Evolutionary conservation across 2,329 filamentous ascomycete species (phyloP).

Genomic region (Trichophaea hybrida): DNA sequence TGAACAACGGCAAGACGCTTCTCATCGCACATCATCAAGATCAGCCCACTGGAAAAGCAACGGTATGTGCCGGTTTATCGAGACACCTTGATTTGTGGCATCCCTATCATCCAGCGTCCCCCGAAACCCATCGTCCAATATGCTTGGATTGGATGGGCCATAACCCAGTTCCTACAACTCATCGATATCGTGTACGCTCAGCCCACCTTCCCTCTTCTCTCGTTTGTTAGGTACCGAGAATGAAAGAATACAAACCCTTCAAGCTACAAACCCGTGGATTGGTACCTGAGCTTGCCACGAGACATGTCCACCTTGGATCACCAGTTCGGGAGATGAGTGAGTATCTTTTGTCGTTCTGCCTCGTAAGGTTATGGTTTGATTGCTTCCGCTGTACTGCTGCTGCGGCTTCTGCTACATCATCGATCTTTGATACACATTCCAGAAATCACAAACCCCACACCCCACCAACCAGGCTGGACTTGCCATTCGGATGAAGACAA

Average conservation of each 20-base stretch:
- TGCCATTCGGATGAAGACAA: neutral
- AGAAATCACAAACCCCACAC: neutral
- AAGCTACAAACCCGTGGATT: neutral
- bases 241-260: neutral
- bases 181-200: slow-evolving; percentile 5
- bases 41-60: neutral
- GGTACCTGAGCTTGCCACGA: slow-evolving; percentile 5
- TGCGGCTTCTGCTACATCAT: neutral
- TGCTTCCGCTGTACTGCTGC: neutral
- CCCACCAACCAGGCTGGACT: neutral
- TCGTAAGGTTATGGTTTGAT: neutral
- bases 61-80: too few species aligned
- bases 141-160: too few species aligned
- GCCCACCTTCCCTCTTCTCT: slow-evolving; percentile 2
- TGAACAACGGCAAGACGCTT: neutral
- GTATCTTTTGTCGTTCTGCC: neutral
- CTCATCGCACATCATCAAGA: neutral
- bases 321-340: neutral
- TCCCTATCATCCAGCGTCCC: neutral
- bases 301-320: neutral
- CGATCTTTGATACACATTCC: neutral
- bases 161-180: neutral
- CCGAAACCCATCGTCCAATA: neutral
- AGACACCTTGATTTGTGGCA: too few species aligned
- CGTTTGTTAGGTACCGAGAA: slow-evolving; percentile 16